Evolutionary conservation across 768 basidiomycete species (phyloP).

Genomic region (Dentipellis fragilis): DNA sequence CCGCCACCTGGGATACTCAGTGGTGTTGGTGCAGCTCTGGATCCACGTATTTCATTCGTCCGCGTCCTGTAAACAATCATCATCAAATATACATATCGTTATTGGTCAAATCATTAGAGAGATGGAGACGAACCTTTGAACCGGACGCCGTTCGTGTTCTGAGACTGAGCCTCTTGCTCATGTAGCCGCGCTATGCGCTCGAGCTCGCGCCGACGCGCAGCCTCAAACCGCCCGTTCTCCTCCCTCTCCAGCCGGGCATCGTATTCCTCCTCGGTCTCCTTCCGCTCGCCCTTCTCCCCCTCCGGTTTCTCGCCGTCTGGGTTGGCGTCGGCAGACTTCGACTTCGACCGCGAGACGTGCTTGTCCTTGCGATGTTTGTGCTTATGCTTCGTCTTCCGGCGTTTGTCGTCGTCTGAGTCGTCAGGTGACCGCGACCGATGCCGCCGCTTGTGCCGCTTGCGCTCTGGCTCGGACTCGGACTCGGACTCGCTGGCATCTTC

Average conservation of each 20-base stretch:
- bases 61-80: constrained; percentile 33
- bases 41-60: constrained; percentile 59
- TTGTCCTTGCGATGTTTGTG: constrained; percentile 21
- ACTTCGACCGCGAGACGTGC: constrained; percentile 10
- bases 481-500: constrained; percentile 9
- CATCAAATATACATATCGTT: neutral
- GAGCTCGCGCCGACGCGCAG: constrained; percentile 36
- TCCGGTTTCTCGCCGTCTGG: neutral
- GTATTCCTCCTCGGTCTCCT: constrained; percentile 66
- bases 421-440: constrained; percentile 9
- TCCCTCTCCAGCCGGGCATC: constrained; percentile 58
- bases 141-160: constrained; percentile 38
- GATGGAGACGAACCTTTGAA: constrained; percentile 45
- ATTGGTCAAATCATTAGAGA: neutral
- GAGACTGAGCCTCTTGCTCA: constrained; percentile 20
- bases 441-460: constrained; percentile 12
- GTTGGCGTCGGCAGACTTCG: neutral
- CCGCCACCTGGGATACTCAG: neutral
- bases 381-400: constrained; percentile 17
- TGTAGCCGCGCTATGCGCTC: constrained; percentile 34
- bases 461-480: neutral
- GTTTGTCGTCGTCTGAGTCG: constrained; percentile 6
- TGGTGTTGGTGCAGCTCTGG: constrained; percentile 35
- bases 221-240: constrained; percentile 48
- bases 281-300: constrained; percentile 1